These are phyloP conservation scores for Epichloe amarillans DNA, from an alignment of 2,329 filamentous ascomycete species.

Conservation along the genomic window DNA sequence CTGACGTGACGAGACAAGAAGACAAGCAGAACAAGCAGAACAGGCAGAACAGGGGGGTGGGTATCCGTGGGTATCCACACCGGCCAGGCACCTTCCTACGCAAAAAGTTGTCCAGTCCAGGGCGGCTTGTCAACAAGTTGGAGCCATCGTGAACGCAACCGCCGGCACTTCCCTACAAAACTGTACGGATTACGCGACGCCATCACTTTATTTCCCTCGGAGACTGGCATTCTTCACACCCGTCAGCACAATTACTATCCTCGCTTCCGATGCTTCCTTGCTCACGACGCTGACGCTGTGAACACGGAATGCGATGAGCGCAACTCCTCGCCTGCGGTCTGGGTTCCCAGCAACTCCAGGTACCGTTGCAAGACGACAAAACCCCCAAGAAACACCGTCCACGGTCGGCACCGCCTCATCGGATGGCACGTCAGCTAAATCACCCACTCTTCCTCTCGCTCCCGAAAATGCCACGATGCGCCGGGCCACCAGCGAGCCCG, in stretches of 20 bases:
- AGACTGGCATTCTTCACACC: background rate
- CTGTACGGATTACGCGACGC: background rate
- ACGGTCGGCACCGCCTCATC: constrained; percentile 19
- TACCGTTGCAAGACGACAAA: constrained; percentile 26
- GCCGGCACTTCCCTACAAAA: background rate
- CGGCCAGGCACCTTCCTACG: background rate
- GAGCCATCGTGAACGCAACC: background rate
- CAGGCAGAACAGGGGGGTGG: too few species aligned
- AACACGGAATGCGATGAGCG: constrained; percentile 60
- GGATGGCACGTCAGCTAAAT: constrained; percentile 16
- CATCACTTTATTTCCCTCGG: background rate
- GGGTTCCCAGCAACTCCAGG: constrained; percentile 67
- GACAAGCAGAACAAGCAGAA: too few species aligned
- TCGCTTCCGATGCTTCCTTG: constrained; percentile 5
- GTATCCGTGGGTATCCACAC: background rate
- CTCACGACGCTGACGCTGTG: constrained; percentile 3
- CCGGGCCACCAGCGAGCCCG: constrained; percentile 33
- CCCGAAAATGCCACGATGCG: constrained; percentile 26
- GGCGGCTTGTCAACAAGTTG: background rate
- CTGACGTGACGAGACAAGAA: too few species aligned
- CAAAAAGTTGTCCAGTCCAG: constrained; percentile 1
- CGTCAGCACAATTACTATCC: background rate
- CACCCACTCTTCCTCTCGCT: constrained; percentile 30
- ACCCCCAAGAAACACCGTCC: constrained; percentile 19
- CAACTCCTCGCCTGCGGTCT: constrained; percentile 70